A percentile compares a stretch with the other conserved stretches of the same genome.
Evolutionary conservation across 148 eudicot species (phyloP).

Genomic region (Arctostaphylos glauca): DNA sequence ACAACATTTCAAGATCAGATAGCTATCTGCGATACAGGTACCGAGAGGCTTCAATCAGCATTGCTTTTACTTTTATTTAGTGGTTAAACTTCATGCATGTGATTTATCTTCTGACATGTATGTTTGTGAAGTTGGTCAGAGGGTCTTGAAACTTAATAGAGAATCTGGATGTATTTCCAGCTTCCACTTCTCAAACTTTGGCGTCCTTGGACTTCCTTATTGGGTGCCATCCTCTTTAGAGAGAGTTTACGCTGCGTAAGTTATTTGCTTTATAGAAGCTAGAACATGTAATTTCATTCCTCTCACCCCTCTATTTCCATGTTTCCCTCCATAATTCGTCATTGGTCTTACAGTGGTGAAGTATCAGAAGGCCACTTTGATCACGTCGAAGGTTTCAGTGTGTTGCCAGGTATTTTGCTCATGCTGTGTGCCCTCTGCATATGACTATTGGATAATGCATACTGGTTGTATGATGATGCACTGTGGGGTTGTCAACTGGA

Average conservation of each 20-base stretch:
- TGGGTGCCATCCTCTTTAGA: constrained; percentile 71
- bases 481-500: background rate
- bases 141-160: constrained; percentile 54
- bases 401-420: constrained; percentile 59
- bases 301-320: constrained; percentile 4
- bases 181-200: constrained; percentile 61
- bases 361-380: constrained; percentile 39
- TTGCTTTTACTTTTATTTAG: constrained; percentile 1
- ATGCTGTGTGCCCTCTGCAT: constrained; percentile 12
- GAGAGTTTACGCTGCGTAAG: constrained; percentile 62
- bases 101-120: constrained; percentile 20
- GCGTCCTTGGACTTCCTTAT: constrained; percentile 74
- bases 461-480: background rate
- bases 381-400: constrained; percentile 50
- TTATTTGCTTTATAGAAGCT: background rate
- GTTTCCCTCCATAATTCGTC: constrained; percentile 9
- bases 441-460: background rate
- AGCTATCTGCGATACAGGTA: constrained; percentile 80
- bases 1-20: constrained; percentile 46
- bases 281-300: background rate
- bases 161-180: constrained; percentile 45
- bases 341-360: constrained; percentile 36
- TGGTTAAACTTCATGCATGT: background rate
- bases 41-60: background rate
- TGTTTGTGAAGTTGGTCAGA: constrained; percentile 64